Percentiles rank a stretch among this genome's conserved stretches.
These are phyloP conservation scores for Ustilago xerochloae DNA, from an alignment of 1,284 basidiomycete genomes.

Conservation along the genomic window DNA sequence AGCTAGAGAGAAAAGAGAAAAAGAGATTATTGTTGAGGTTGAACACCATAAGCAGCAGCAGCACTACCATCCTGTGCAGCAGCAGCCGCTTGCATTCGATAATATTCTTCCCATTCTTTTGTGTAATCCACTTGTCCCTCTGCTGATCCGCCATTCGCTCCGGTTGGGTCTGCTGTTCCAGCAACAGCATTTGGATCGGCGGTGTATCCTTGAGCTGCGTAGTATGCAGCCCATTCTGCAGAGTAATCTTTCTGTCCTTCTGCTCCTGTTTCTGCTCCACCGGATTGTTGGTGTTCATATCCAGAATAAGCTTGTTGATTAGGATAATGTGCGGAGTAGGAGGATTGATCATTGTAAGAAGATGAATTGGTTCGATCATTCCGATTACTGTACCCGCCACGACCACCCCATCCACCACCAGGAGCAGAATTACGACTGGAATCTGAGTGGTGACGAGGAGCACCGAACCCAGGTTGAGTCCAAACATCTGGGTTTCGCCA, in stretches of 20 bases:
- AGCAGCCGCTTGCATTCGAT: constrained; percentile 54
- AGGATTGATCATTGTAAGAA: neutral
- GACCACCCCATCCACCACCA: constrained; percentile 24
- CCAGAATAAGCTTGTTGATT: constrained; percentile 10
- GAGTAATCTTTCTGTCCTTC: constrained; percentile 60
- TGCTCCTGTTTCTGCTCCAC: neutral
- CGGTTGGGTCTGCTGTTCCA: constrained; percentile 21
- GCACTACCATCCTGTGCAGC: constrained; percentile 35
- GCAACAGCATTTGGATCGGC: constrained; percentile 24
- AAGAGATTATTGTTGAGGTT: neutral
- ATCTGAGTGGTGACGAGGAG: constrained; percentile 25
- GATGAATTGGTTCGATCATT: constrained; percentile 11
- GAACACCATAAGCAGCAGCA: constrained; percentile 15
- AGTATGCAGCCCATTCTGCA: constrained; percentile 67
- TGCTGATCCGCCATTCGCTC: too few relatives aligned
- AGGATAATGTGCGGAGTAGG: constrained; percentile 13
- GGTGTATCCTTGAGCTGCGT: constrained; percentile 51
- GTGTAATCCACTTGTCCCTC: constrained; percentile 54
- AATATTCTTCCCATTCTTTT: constrained; percentile 67
- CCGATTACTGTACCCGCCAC: constrained; percentile 34
- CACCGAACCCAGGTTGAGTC: constrained; percentile 53
- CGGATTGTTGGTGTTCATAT: constrained; percentile 10
- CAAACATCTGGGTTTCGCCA: constrained; percentile 67
- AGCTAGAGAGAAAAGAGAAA: too few relatives aligned
- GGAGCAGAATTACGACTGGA: constrained; percentile 16